phyloP scores from a whole-genome alignment of 306 rosid species.

The Glycine tomentella region DNA sequence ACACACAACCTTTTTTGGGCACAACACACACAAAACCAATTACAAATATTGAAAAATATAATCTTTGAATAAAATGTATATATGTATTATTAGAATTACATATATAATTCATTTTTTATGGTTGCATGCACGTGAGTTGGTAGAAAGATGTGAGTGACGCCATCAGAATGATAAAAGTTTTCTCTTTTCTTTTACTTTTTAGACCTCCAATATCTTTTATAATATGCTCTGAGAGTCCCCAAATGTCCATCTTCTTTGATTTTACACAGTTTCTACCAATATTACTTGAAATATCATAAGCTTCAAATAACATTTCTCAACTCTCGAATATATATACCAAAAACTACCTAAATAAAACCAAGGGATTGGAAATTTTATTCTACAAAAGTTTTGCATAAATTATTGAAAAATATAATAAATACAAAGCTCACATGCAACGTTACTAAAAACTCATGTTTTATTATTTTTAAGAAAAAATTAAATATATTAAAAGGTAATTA shows the following conservation, averaged over 20 bases:
- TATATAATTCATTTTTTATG: conserved; percentile 45
- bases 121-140: conserved; percentile 90
- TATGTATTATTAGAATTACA: conserved; percentile 38
- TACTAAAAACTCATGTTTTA: too few relatives aligned
- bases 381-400: too few relatives aligned
- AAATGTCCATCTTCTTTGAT: conserved; percentile 61
- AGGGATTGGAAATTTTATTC: too few relatives aligned
- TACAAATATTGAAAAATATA: neutral
- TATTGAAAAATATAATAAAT: too few relatives aligned
- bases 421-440: too few relatives aligned
- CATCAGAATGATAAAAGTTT: conserved; percentile 75
- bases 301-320: neutral
- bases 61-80: neutral
- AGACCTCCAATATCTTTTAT: conserved; percentile 82
- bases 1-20: neutral
- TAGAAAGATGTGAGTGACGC: conserved; percentile 66
- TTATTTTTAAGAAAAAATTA: too few relatives aligned
- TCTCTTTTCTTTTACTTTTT: conserved; percentile 78
- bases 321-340: neutral
- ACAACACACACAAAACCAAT: neutral
- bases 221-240: conserved; percentile 64
- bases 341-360: neutral
- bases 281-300: conserved; percentile 30
- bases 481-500: too few relatives aligned
- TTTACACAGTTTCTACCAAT: conserved; percentile 53